Evolutionary conservation across 2,329 filamentous ascomycete species (phyloP).

Genomic region (Tolypocladium sp.): DNA sequence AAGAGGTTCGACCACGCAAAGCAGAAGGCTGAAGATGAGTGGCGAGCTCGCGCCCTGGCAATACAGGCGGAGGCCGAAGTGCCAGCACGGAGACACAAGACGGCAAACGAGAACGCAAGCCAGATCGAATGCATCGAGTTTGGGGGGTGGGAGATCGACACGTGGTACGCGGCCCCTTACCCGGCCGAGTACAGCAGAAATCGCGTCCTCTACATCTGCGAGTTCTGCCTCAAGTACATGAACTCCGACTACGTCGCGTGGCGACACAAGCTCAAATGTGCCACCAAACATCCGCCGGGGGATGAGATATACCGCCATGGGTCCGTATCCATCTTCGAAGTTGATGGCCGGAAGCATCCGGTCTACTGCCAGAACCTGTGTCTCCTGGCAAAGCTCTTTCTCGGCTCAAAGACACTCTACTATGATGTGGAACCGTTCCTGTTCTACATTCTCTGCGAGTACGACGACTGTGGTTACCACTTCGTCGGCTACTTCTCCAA

Average conservation of each 20-base stretch:
- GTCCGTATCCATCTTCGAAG: slow-evolving; percentile 91
- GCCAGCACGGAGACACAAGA: slow-evolving; percentile 57
- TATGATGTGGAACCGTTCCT: slow-evolving; percentile 96
- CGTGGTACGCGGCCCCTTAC: slow-evolving; percentile 97
- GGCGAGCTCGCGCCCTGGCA: slow-evolving; percentile 57
- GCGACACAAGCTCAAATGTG: slow-evolving; percentile 95
- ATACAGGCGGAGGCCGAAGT: slow-evolving; percentile 56
- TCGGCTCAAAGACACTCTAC: slow-evolving; percentile 97
- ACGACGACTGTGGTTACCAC: slow-evolving; percentile 84
- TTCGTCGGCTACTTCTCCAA: slow-evolving; percentile 99
- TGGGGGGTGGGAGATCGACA: slow-evolving; percentile 95
- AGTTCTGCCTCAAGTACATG: slow-evolving; percentile 99
- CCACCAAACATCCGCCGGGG: slow-evolving; percentile 90
- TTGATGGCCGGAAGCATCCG: slow-evolving; percentile 92
- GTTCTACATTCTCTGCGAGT: slow-evolving; percentile 95
- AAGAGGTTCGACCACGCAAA: slow-evolving; percentile 84
- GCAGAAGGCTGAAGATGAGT: slow-evolving; percentile 84
- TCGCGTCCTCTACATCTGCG: slow-evolving; percentile 94
- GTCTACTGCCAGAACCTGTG: slow-evolving; percentile 99
- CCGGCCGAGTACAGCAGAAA: slow-evolving; percentile 98
- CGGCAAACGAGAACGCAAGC: slow-evolving; percentile 76
- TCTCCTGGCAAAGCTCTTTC: slow-evolving; percentile 87
- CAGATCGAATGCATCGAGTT: slow-evolving; percentile 99
- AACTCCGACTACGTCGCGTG: slow-evolving; percentile 97
- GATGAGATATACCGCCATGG: slow-evolving; percentile 95